phyloP scores from a whole-genome alignment of 73 alveolate species.

The Paramecium pentaurelia region DNA sequence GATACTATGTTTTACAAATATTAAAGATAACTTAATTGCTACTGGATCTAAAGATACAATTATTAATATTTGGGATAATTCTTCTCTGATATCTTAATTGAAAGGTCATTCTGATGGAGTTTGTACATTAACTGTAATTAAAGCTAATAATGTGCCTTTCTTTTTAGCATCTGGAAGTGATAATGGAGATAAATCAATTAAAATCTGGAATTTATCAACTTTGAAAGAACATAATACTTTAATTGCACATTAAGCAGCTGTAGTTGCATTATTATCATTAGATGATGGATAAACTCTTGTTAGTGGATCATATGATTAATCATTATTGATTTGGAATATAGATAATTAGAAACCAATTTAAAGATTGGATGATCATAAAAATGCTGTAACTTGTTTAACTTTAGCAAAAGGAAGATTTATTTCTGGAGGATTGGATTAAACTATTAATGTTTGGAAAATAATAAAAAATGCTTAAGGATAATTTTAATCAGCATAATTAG shows the following conservation, averaged over 20 bases:
- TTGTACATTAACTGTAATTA: neutral
- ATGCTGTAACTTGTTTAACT: conserved; percentile 1
- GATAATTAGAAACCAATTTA: neutral
- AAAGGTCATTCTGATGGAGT: neutral
- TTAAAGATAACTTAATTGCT: neutral
- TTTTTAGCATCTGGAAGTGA: conserved; percentile 36
- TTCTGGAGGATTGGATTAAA: conserved; percentile 6
- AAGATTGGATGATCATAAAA: neutral
- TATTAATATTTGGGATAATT: neutral
- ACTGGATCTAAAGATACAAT: neutral
- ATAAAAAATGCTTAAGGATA: neutral
- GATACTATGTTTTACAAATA: neutral
- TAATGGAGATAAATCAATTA: conserved; percentile 7
- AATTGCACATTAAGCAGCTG: conserved; percentile 8
- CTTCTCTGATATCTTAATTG: neutral
- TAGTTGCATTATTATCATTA: neutral
- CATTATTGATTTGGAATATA: neutral
- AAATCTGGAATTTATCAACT: conserved; percentile 4
- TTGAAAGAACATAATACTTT: conserved; percentile 22
- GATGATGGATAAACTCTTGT: conserved; percentile 26
- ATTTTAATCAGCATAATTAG: conserved; percentile 6
- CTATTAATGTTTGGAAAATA: neutral
- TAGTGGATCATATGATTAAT: conserved; percentile 36
- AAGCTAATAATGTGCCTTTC: neutral
- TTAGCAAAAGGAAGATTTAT: conserved; percentile 25